Evolutionary conservation across 78 protist species (phyloP).

Genomic region (Dictyostelium citrinum): DNA sequence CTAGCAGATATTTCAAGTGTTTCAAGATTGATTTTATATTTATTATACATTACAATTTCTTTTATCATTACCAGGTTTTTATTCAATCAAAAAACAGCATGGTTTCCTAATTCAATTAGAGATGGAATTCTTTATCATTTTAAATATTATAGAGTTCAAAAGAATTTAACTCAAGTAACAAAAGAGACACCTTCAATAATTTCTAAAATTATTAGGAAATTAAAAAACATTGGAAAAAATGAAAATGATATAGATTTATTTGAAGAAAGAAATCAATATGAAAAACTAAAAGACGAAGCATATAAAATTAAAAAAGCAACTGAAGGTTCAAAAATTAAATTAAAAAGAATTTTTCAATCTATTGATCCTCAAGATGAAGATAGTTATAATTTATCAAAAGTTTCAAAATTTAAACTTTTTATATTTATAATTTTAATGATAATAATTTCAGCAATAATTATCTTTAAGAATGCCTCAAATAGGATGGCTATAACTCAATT

Average conservation of each 20-base stretch:
- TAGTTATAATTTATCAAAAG: neutral
- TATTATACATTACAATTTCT: neutral
- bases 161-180: neutral
- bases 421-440: neutral
- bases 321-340: neutral
- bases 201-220: neutral
- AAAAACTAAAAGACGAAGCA: neutral
- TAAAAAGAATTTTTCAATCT: neutral
- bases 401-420: neutral
- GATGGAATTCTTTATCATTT: neutral
- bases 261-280: neutral
- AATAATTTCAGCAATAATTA: neutral
- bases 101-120: neutral
- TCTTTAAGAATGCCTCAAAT: neutral
- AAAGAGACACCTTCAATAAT: neutral
- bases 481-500: neutral
- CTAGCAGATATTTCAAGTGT: neutral
- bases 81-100: neutral
- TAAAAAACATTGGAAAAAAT: neutral
- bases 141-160: neutral
- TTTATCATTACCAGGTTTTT: neutral
- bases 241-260: neutral
- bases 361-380: neutral
- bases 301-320: neutral
- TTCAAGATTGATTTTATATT: neutral